These are phyloP conservation scores for Nakazawaea laoshanensis DNA, from an alignment of 805 yeast species.

Conservation along the genomic window DNA sequence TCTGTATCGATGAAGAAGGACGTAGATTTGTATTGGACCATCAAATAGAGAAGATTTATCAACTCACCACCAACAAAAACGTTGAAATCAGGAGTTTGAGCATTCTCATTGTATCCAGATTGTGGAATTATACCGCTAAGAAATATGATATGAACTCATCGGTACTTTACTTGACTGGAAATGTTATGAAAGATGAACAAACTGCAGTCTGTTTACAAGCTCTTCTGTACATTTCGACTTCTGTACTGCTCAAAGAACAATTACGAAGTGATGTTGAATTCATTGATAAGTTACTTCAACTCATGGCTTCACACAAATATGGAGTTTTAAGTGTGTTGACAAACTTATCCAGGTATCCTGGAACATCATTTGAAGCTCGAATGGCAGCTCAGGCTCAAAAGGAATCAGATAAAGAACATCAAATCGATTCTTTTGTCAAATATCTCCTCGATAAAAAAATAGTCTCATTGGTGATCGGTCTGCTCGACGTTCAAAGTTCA, in stretches of 20 bases:
- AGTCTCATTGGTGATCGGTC: too few species aligned
- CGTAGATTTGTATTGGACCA: too few species aligned
- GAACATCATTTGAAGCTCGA: too few species aligned
- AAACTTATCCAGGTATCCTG: slow-evolving; percentile 23
- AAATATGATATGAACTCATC: too few species aligned
- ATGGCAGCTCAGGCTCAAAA: slow-evolving; percentile 3
- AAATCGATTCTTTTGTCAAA: slow-evolving; percentile 19
- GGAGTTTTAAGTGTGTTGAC: slow-evolving; percentile 33
- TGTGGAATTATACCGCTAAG: too few species aligned
- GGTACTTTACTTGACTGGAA: too few species aligned
- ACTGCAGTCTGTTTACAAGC: slow-evolving; percentile 18
- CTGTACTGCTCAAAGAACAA: slow-evolving; percentile 21
- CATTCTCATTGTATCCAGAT: too few species aligned
- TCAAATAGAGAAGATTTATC: too few species aligned
- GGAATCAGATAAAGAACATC: slow-evolving; percentile 20
- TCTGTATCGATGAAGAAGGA: too few species aligned
- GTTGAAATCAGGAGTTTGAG: too few species aligned
- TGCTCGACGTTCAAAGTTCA: too few species aligned
- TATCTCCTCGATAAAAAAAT: slow-evolving; percentile 15
- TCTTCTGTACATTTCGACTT: slow-evolving; percentile 26
- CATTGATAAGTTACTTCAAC: neutral
- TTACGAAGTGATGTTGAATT: slow-evolving; percentile 20
- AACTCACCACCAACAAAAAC: too few species aligned
- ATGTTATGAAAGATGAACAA: neutral
- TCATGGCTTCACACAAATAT: slow-evolving; percentile 19